A percentile compares a stretch with the other conserved stretches of the same genome.
These are phyloP conservation scores for Rhodotorula kratochvilovae DNA, from an alignment of 768 basidiomycete species.

Conservation along the genomic window DNA sequence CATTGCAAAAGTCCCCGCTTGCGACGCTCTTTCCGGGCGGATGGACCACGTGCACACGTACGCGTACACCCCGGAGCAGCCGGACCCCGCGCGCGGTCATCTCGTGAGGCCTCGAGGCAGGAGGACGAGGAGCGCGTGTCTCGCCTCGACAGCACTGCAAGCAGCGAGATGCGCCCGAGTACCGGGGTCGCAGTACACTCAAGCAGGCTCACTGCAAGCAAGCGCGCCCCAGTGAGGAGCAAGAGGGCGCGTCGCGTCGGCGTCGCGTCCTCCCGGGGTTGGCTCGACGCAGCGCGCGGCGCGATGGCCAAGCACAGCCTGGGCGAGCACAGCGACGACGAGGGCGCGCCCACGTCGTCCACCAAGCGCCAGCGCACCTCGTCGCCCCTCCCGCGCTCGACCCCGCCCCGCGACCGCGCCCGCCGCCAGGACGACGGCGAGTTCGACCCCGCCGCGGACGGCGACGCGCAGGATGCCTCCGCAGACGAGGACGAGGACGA, in stretches of 20 bases:
- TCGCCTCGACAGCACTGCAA: no score
- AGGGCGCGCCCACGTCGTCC: not conserved
- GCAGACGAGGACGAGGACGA: slow-evolving; percentile 42
- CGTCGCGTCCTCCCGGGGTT: not conserved
- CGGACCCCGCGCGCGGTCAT: no score
- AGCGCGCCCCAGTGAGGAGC: not conserved
- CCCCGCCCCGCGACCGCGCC: slow-evolving; percentile 14
- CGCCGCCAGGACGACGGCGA: slow-evolving; percentile 41
- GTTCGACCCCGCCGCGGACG: slow-evolving; percentile 4
- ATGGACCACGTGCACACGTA: no score
- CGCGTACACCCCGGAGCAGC: no score
- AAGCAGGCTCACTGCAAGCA: not conserved
- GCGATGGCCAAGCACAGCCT: slow-evolving; percentile 45
- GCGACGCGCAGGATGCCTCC: slow-evolving; percentile 13
- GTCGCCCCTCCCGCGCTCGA: slow-evolving; percentile 16
- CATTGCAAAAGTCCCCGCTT: no score
- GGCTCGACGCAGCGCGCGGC: not conserved
- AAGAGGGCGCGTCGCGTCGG: not conserved
- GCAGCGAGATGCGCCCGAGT: no score
- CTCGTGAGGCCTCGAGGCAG: no score
- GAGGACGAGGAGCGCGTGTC: no score
- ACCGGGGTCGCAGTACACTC: no score
- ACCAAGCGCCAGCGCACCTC: slow-evolving; percentile 10
- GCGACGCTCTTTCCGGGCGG: no score
- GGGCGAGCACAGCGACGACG: slow-evolving; percentile 39